Conservation (phyloP, 371 early-diverging fungal genomes). For the Dichotomocladium elegans region DNA sequence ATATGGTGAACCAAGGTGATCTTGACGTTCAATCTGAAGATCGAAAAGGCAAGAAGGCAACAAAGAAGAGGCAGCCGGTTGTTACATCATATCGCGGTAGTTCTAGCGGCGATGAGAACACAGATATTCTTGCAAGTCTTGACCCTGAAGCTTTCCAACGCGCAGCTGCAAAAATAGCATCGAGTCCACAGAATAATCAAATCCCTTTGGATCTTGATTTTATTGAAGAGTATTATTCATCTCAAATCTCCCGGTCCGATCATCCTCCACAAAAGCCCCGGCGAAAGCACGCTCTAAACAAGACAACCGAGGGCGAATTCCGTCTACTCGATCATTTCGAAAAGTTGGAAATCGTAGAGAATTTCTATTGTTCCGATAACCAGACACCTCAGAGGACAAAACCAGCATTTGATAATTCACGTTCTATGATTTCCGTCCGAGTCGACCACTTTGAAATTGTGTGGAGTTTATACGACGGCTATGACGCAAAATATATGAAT, state of each 20-base stretch:
- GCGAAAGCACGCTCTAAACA: slow-evolving; percentile 15
- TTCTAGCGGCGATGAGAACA: not conserved
- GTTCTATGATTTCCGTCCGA: slow-evolving; percentile 44
- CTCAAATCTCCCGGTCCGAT: not conserved
- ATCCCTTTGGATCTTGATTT: slow-evolving; percentile 27
- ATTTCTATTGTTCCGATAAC: slow-evolving; percentile 51
- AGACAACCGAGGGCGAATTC: slow-evolving; percentile 23
- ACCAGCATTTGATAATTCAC: slow-evolving; percentile 17
- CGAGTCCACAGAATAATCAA: not conserved
- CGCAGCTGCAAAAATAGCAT: not conserved
- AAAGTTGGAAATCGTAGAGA: slow-evolving; percentile 52
- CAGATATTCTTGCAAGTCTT: slow-evolving; percentile 44
- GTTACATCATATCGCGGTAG: not conserved
- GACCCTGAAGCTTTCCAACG: slow-evolving; percentile 59
- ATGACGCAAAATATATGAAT: slow-evolving; percentile 43
- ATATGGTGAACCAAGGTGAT: slow-evolving; percentile 31
- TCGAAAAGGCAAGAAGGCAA: not conserved
- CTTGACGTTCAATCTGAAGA: not conserved
- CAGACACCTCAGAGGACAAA: slow-evolving; percentile 26
- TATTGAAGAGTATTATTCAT: slow-evolving; percentile 52
- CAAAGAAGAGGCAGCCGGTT: not conserved
- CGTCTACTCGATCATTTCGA: slow-evolving; percentile 20
- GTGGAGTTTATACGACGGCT: slow-evolving; percentile 66
- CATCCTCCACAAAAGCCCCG: slow-evolving; percentile 30
- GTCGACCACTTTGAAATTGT: slow-evolving; percentile 56